A percentile compares a stretch with the other conserved stretches of the same genome.
Conservation (phyloP, 345 rosid species). For the Eutrema heterophyllum region DNA sequence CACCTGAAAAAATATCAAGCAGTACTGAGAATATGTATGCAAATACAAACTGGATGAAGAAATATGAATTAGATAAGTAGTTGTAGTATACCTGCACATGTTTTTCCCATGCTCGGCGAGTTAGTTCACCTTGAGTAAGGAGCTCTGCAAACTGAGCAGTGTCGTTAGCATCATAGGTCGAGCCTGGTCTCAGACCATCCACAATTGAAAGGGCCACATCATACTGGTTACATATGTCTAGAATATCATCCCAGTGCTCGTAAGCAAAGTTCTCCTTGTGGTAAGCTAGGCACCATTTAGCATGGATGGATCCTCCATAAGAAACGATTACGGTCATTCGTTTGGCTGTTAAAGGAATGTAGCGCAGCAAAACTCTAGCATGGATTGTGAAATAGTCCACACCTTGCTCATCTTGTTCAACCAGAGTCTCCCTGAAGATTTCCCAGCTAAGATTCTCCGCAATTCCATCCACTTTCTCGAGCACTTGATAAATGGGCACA, state of each 20-base stretch:
- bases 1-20: constrained; percentile 42
- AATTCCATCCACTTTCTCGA: constrained; percentile 90
- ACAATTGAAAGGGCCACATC: constrained; percentile 94
- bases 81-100: constrained; percentile 75
- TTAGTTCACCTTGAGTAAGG: constrained; percentile 94
- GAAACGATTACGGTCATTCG: constrained; percentile 98
- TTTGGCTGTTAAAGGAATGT: constrained; percentile 90
- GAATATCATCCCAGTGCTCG: constrained; percentile 98
- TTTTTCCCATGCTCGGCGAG: constrained; percentile 97
- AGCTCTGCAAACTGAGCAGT: constrained; percentile 99
- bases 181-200: constrained; percentile 95
- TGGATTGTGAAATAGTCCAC: constrained; percentile 98
- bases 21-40: neutral
- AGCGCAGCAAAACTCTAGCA: constrained; percentile 85
- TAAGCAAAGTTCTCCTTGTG: constrained; percentile 98
- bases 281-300: constrained; percentile 95
- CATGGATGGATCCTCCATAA: constrained; percentile 96
- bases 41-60: neutral
- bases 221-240: constrained; percentile 92
- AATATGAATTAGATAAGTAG: neutral
- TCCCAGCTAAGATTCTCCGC: constrained; percentile 97
- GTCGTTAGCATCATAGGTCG: constrained; percentile 98
- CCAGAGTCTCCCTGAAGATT: constrained; percentile 79
- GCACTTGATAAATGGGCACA: constrained; percentile 96
- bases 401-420: constrained; percentile 99